Conservation (phyloP, 1,284 basidiomycete genomes). For the Microbotryum silenes-acaulis region DNA sequence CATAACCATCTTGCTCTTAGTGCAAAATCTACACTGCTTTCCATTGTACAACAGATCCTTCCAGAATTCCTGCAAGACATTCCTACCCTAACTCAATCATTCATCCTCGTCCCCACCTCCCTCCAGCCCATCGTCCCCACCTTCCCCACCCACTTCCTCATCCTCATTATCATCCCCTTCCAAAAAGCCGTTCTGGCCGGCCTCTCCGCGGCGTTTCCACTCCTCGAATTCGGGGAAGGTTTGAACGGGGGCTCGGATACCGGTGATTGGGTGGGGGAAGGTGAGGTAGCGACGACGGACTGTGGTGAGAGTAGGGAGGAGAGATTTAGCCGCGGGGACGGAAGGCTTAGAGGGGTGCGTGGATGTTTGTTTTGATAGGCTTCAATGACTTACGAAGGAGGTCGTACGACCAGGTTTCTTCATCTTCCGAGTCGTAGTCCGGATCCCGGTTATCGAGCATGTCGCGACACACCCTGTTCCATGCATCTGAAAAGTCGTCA, state of each 20-base stretch:
- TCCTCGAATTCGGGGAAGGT: slow-evolving; percentile 20
- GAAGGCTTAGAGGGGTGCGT: background rate
- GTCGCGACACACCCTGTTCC: slow-evolving; percentile 7
- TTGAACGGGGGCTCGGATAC: background rate
- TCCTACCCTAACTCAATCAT: too few species aligned
- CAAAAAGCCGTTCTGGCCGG: background rate
- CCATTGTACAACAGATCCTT: too few species aligned
- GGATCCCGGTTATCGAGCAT: slow-evolving; percentile 22
- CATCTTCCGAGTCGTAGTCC: slow-evolving; percentile 31
- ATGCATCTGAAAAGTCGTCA: background rate
- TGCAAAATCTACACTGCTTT: too few species aligned
- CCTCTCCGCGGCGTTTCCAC: background rate
- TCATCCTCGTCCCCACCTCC: background rate
- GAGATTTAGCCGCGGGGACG: background rate
- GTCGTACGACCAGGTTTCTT: slow-evolving; percentile 23
- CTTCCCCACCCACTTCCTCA: slow-evolving; percentile 2
- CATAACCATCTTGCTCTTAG: too few species aligned
- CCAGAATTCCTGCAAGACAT: too few species aligned
- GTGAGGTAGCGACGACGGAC: slow-evolving; percentile 15
- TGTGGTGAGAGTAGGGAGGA: background rate
- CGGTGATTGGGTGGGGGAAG: slow-evolving; percentile 13
- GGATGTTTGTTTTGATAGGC: too few species aligned
- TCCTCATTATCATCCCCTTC: background rate
- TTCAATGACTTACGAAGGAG: slow-evolving; percentile 13
- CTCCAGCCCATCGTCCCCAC: background rate